Evolutionary conservation across 148 eudicot species (phyloP), one percentile per base, ranked within the genome.

Genomic region (Beta vulgaris): DNA sequence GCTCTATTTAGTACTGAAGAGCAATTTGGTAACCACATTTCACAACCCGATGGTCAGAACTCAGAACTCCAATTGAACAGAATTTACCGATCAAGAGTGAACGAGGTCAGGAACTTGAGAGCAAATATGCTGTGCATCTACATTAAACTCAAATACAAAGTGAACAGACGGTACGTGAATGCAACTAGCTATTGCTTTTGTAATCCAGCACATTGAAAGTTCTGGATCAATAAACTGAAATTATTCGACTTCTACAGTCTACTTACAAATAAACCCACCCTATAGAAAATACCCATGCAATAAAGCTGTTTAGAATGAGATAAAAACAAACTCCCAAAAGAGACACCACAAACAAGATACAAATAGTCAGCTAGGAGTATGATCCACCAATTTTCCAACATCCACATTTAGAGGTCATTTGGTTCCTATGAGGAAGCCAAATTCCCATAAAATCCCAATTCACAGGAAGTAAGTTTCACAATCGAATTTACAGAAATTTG

Each of bases 401-500:
- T 72, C 46, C 8, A 34, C 69, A 73, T 53, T 14, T 1, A 53
- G 73, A 69, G n/a, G n/a, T n/a, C n/a, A n/a, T n/a, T n/a, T n/a
- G n/a, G n/a, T n/a, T n/a, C n/a, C n/a, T n/a, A n/a, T n/a, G n/a
- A n/a, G n/a, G n/a, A n/a, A n/a, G n/a, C n/a, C n/a, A n/a, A n/a
- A n/a, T n/a, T n/a, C n/a, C n/a, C n/a, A n/a, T n/a, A n/a, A n/a
- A n/a, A n/a, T n/a, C n/a, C n/a, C n/a, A n/a, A n/a, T n/a, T n/a
- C n/a, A n/a, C n/a, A n/a, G n/a, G n/a, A n/a, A n/a, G n/a, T n/a
- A n/a, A n/a, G n/a, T n/a, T n/a, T n/a, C n/a, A n/a, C n/a, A n/a
- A n/a, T n/a, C n/a, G n/a, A n/a, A n/a, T n/a, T n/a, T n/a, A n/a
- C n/a, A n/a, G n/a, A n/a, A n/a, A n/a, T n/a, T n/a, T n/a, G n/a